Base-by-base conservation (phyloP, 768 basidiomycete genomes). In the Phaffia tasmanica region DNA sequence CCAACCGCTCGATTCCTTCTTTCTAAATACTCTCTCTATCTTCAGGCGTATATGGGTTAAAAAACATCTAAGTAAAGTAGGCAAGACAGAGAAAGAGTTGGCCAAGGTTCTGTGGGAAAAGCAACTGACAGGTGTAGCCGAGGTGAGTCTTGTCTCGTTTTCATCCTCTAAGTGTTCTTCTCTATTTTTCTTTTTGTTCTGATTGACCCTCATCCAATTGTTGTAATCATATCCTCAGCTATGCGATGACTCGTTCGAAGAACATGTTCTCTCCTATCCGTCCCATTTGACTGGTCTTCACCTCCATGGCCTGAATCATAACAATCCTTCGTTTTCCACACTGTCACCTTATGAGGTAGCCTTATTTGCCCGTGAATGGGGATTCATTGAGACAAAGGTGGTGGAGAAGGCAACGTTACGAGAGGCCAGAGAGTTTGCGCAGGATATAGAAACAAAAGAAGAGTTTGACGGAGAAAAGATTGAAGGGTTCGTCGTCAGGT, bases 171-270 rank as follows among this genome's bases (percentile, higher is more conserved):
- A 64, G 51, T 49, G 14, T 30, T 21, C 49, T 35, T 47, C 32
- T 35, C 19, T 61, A 6, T 23, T 32, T 3, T 8, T 8, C 32
- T 56, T n/a, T 25, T 29, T 25, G 48, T 62, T 21, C 32, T 48
- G 18, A 23, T 32, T 48, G 35, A 14, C 27, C 48, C 46, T n/a
- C 2, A 19, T n/a, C 51, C n/a, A 25, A 9, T 29, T 47, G 58
- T 19, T 18, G 58, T 30, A 29, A 32, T 60, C 46, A 42, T 6
- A n/a, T 23, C 0, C n/a, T 0, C 71, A 97, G 93, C 85, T 99
- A 7, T 99, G 95, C 74, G 95, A 99, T 73, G 95, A 99, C 76
- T 83, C 82, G 0, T 98, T 98, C 75, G 94, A 99, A 72, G 94
- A 98, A 74, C 95, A 99, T 72, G 94, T 98, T 63, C 81, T 99